These are phyloP conservation scores for Grosmannia huntii DNA, from an alignment of 2,329 filamentous ascomycete species.

Conservation along the genomic window DNA sequence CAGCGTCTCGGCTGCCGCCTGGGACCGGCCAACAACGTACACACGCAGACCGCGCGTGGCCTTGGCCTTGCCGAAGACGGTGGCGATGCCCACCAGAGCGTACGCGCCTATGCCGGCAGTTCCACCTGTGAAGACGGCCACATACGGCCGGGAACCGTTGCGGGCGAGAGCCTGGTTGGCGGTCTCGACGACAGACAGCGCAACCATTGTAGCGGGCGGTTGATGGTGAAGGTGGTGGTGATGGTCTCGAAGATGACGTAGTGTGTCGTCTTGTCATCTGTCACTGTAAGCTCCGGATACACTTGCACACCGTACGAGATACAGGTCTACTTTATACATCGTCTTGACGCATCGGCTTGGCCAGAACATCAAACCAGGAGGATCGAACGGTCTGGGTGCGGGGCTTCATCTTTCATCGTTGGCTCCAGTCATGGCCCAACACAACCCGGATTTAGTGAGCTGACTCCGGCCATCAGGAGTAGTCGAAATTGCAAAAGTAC, in stretches of 20 bases:
- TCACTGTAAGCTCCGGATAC: too few relatives aligned
- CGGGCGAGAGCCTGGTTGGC: slow-evolving; percentile 8
- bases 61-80: slow-evolving; percentile 3
- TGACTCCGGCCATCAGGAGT: too few relatives aligned
- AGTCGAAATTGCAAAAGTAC: too few relatives aligned
- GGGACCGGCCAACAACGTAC: slow-evolving; percentile 18
- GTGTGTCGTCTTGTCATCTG: too few relatives aligned
- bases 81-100: slow-evolving; percentile 8
- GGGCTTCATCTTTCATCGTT: too few relatives aligned
- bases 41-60: slow-evolving; percentile 15
- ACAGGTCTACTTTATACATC: too few relatives aligned
- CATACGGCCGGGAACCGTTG: slow-evolving; percentile 5
- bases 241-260: neutral
- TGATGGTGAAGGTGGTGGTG: neutral
- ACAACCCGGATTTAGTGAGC: too few relatives aligned
- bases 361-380: too few relatives aligned
- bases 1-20: slow-evolving; percentile 12
- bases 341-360: too few relatives aligned
- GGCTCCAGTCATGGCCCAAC: too few relatives aligned
- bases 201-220: slow-evolving; percentile 2
- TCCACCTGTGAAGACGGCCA: slow-evolving; percentile 13
- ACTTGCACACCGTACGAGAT: too few relatives aligned
- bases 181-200: slow-evolving; percentile 6
- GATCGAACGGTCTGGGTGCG: too few relatives aligned
- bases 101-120: slow-evolving; percentile 13